Percentiles rank a stretch among this genome's conserved stretches.
phyloP scores from a whole-genome alignment of 306 rosid species.

The Vigna mungo region DNA sequence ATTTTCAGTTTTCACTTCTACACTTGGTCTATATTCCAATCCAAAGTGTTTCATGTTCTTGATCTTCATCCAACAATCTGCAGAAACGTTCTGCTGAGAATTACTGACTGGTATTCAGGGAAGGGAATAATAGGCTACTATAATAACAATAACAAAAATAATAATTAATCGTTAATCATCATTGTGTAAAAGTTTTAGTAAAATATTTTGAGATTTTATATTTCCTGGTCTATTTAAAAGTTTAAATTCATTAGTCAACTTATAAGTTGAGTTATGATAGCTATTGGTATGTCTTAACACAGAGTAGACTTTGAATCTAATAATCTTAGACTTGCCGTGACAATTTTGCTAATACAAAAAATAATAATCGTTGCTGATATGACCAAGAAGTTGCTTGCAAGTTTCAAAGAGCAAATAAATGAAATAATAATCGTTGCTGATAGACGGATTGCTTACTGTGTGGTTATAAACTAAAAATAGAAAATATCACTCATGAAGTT shows the following conservation, averaged over 20 bases:
- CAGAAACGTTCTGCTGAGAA: neutral
- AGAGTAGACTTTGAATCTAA: neutral
- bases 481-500: neutral
- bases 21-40: neutral
- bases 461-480: no score
- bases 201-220: neutral
- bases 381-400: neutral
- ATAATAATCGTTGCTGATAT: neutral
- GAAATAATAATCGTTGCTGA: neutral
- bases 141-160: neutral
- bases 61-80: neutral
- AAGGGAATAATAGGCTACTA: neutral
- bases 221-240: neutral
- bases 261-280: neutral
- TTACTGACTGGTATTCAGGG: no score
- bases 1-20: neutral
- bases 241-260: neutral
- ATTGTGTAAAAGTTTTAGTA: neutral
- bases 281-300: neutral
- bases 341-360: neutral
- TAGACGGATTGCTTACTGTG: no score
- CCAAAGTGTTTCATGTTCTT: neutral
- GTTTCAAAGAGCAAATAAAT: neutral
- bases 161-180: neutral
- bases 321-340: neutral